A percentile compares a stretch with the other conserved stretches of the same genome.
Evolutionary conservation across 2,329 filamentous ascomycete genomes (phyloP).

Genomic region (Colletotrichum lindemuthianum): DNA sequence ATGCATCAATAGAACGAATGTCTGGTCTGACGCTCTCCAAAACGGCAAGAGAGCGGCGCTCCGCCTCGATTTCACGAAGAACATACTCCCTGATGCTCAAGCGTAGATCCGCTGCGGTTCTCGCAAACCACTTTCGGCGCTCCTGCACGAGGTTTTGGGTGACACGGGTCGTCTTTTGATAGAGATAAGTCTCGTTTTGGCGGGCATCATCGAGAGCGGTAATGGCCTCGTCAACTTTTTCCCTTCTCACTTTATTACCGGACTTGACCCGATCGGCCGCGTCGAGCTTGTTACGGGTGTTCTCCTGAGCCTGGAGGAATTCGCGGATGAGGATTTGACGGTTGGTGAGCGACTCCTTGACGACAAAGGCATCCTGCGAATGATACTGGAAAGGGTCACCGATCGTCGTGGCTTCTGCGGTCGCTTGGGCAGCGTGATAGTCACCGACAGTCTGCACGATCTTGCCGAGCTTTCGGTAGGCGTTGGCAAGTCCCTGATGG

Average conservation of each 20-base stretch:
- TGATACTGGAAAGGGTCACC: slow-evolving; percentile 95
- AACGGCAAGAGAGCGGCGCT: slow-evolving; percentile 88
- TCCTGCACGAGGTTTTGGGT: slow-evolving; percentile 90
- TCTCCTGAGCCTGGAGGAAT: slow-evolving; percentile 89
- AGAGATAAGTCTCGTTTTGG: slow-evolving; percentile 81
- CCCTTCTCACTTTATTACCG: slow-evolving; percentile 84
- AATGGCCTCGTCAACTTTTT: slow-evolving; percentile 99
- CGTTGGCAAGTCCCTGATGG: slow-evolving; percentile 86
- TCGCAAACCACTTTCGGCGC: slow-evolving; percentile 88
- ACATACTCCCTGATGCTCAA: slow-evolving; percentile 90
- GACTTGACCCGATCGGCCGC: slow-evolving; percentile 90
- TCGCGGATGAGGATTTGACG: slow-evolving; percentile 96
- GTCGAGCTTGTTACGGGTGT: slow-evolving; percentile 81
- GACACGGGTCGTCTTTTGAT: slow-evolving; percentile 87
- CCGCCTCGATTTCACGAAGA: slow-evolving; percentile 92
- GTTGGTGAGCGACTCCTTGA: slow-evolving; percentile 98
- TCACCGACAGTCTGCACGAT: slow-evolving; percentile 93
- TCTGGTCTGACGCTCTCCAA: slow-evolving; percentile 95
- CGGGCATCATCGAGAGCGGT: slow-evolving; percentile 87
- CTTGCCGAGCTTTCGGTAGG: slow-evolving; percentile 94
- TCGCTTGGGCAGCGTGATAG: slow-evolving; percentile 95
- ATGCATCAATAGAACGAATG: slow-evolving; percentile 90
- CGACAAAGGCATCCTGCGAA: slow-evolving; percentile 94
- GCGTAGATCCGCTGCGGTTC: slow-evolving; percentile 86
- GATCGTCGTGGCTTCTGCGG: slow-evolving; percentile 93